Base-by-base conservation (phyloP, 306 rosid species). In the Astragalus glycyphyllos region DNA sequence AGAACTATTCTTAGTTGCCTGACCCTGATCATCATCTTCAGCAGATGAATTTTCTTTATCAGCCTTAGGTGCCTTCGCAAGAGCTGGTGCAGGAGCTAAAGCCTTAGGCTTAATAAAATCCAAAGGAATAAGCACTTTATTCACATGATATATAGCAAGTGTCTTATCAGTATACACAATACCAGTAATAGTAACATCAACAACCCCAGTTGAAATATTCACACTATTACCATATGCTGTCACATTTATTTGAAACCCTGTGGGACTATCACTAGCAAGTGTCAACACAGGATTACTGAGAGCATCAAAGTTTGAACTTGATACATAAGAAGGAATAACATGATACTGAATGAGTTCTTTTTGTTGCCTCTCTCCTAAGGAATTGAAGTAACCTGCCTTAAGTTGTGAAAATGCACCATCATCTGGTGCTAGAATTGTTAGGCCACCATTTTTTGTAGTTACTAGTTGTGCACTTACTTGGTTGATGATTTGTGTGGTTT, bases 161-260 rank as follows among this genome's bases (percentile, higher is more conserved):
- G 86, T 83, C 65, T 77, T 80, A 49, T 88, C 95, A 0, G 87
- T 8, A 31, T 88, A 86, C 4, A 88, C 84, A 11, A 88, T 82
- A 3, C 91, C 91, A 0, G 83, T 79, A 32, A 88, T 51, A 0
- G 87, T 80, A 29, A 87, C 75, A 58, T 88, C 73, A 2, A 84
- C 86, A 42, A 78, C 80, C 32, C 95, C 91, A 9, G 79, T 82
- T 29, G 89, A 75, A 12, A 83, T 69, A 58, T 88, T 88, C 63
- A 88, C 95, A 46, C 79, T 74, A 57, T 76, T 86, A 15, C 95
- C 89, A 38, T 80, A 77, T 20, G 91, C 84, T 5, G 87, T 88
- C 41, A 88, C 88, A 37, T 88, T 85, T 6, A 86, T 46, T 57
- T 85, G 87, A 58, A 59, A 76, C 68, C 84, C 81, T 0, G 76